Conservation (phyloP, 805 yeast genomes). For the Candida maltosa region DNA sequence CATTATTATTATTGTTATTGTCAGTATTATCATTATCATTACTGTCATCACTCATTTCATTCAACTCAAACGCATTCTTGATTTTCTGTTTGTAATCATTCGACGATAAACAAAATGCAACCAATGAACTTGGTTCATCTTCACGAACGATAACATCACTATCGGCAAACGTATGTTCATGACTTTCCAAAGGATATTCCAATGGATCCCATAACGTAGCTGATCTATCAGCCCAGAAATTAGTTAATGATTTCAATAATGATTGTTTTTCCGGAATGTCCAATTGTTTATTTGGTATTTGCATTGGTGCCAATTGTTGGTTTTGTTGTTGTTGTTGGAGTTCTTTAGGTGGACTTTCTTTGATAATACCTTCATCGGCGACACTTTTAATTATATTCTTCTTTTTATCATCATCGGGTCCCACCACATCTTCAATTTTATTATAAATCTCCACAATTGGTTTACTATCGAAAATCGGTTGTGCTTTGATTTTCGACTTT, state of each 20-base stretch:
- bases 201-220: slow-evolving; percentile 94
- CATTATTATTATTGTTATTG: background rate
- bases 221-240: slow-evolving; percentile 97
- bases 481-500: slow-evolving; percentile 63
- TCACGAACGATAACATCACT: slow-evolving; percentile 91
- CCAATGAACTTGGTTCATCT: slow-evolving; percentile 92
- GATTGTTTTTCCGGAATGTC: slow-evolving; percentile 66
- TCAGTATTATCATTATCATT: background rate
- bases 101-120: slow-evolving; percentile 88
- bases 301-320: background rate
- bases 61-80: slow-evolving; percentile 17
- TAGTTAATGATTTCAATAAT: slow-evolving; percentile 75
- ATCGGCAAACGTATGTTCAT: slow-evolving; percentile 91
- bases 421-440: slow-evolving; percentile 85
- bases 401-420: slow-evolving; percentile 20
- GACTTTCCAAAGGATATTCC: slow-evolving; percentile 72
- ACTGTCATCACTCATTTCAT: background rate
- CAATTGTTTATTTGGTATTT: slow-evolving; percentile 15
- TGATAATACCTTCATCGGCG: slow-evolving; percentile 1
- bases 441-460: slow-evolving; percentile 92
- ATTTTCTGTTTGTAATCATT: slow-evolving; percentile 75
- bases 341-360: slow-evolving; percentile 3
- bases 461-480: slow-evolving; percentile 67
- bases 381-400: slow-evolving; percentile 1
- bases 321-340: slow-evolving; percentile 3